Evolutionary conservation across 169 alveolate genomes (phyloP).

Genomic region (Besnoitia besnoiti): DNA sequence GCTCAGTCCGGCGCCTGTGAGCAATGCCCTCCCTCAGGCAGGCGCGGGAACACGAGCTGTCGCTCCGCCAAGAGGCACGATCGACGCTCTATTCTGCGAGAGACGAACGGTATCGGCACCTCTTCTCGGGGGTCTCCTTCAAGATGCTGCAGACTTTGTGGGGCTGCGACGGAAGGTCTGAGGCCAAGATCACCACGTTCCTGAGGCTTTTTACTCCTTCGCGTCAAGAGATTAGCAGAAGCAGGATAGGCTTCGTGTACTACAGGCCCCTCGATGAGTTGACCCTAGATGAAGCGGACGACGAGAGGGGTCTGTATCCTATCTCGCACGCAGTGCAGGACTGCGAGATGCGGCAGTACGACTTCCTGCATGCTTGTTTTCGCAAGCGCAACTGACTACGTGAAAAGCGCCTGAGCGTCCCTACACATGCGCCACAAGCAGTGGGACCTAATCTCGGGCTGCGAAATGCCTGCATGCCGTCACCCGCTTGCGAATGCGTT

Average conservation of each 20-base stretch:
- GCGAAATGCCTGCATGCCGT: too few relatives aligned
- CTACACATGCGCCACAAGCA: too few relatives aligned
- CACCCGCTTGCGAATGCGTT: too few relatives aligned
- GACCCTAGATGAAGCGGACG: not conserved
- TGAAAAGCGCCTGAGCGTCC: too few relatives aligned
- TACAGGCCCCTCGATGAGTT: conserved; percentile 2
- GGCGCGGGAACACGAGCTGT: conserved; percentile 21
- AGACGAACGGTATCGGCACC: conserved; percentile 9
- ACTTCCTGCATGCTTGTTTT: not conserved
- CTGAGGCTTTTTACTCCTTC: not conserved
- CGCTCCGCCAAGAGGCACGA: not conserved
- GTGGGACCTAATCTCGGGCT: too few relatives aligned
- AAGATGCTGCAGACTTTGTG: not conserved
- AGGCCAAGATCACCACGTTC: not conserved
- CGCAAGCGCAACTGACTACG: too few relatives aligned
- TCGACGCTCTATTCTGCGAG: conserved; percentile 22
- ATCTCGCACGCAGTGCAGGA: too few relatives aligned
- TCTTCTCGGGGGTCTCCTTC: not conserved
- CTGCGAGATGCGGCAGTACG: not conserved
- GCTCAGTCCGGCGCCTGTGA: too few relatives aligned
- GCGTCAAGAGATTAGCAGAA: not conserved
- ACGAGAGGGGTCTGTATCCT: not conserved
- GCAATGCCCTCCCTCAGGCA: not conserved
- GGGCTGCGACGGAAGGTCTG: not conserved
- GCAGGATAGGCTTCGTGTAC: not conserved